Conservation (phyloP, 2,329 filamentous ascomycete species). For the Xylaria sp. region DNA sequence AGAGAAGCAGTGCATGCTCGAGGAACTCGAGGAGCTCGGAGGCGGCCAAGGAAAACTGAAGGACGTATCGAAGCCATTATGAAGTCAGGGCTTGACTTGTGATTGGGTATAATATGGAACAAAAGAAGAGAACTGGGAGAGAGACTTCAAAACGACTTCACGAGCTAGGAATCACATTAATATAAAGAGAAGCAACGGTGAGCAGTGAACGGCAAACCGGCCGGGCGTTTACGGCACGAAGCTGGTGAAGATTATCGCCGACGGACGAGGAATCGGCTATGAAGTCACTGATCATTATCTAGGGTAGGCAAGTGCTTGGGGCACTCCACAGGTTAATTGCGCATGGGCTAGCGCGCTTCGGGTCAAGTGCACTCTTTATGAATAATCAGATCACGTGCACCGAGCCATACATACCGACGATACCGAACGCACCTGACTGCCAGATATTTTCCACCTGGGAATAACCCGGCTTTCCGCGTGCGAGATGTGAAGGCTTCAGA, state of each 20-base stretch:
- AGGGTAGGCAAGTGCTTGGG: background rate
- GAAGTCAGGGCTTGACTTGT: slow-evolving; percentile 20
- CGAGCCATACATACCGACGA: too few species aligned
- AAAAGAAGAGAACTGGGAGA: background rate
- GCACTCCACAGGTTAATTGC: background rate
- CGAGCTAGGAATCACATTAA: background rate
- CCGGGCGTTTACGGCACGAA: slow-evolving; percentile 20
- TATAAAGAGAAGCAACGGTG: background rate
- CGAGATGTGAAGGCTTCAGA: background rate
- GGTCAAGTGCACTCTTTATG: too few species aligned
- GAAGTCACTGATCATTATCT: slow-evolving; percentile 9
- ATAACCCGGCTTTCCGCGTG: background rate
- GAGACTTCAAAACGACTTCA: background rate
- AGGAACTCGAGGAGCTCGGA: slow-evolving; percentile 18
- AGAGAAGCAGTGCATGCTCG: slow-evolving; percentile 14
- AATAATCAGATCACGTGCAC: too few species aligned
- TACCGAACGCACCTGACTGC: too few species aligned
- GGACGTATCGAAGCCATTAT: slow-evolving; percentile 32
- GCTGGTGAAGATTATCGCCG: background rate
- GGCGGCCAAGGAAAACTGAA: slow-evolving; percentile 27
- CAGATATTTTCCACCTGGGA: background rate
- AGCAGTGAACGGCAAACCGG: slow-evolving; percentile 1
- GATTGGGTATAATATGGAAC: background rate
- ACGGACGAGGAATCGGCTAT: background rate
- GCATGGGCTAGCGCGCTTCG: background rate